These are phyloP conservation scores for Paramecium octaurelia DNA, from an alignment of 73 alveolate genomes.

Conservation along the genomic window DNA sequence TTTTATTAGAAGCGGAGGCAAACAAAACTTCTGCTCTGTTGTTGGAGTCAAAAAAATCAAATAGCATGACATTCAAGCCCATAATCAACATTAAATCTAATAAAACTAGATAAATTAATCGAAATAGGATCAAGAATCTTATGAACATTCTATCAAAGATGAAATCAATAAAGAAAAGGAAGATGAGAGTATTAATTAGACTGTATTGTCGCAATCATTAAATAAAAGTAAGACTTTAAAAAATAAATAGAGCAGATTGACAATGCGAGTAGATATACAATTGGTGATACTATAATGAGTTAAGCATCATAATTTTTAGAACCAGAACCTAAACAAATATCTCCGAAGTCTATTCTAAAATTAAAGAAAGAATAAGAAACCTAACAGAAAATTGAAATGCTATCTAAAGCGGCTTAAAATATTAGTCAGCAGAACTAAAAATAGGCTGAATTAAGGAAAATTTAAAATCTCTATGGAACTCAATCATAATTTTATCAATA, in stretches of 20 bases:
- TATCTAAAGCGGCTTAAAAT: neutral
- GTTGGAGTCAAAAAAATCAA: slow-evolving; percentile 30
- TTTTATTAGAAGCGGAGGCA: slow-evolving; percentile 25
- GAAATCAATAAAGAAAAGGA: neutral
- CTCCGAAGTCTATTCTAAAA: neutral
- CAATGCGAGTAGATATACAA: neutral
- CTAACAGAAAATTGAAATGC: neutral
- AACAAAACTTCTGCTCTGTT: neutral
- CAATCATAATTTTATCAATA: neutral
- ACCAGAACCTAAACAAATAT: neutral
- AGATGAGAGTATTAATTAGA: neutral
- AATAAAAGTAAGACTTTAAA: neutral
- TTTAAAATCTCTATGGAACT: neutral
- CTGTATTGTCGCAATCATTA: neutral
- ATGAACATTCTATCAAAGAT: slow-evolving; percentile 2
- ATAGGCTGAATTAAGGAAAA: neutral
- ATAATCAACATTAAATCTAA: neutral
- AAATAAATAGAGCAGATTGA: neutral
- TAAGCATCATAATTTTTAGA: neutral
- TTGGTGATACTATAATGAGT: neutral
- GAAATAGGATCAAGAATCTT: neutral
- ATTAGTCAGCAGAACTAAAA: neutral
- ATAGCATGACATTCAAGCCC: neutral
- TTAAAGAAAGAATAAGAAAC: neutral
- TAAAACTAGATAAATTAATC: neutral